These are phyloP conservation scores for Epichloe bromicola DNA, from an alignment of 2,329 filamentous ascomycete genomes.

Conservation along the genomic window DNA sequence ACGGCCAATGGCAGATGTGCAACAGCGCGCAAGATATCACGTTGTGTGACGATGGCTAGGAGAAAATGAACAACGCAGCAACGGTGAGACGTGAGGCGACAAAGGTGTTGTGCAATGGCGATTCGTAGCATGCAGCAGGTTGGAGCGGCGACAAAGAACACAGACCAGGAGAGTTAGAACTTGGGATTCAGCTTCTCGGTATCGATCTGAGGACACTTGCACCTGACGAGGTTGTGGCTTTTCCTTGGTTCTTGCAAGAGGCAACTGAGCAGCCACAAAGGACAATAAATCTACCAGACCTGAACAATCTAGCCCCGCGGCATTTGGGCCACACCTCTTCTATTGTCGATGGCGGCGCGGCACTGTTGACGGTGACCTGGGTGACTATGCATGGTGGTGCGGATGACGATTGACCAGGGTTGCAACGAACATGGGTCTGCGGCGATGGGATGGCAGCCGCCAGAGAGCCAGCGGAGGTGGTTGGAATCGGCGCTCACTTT, in stretches of 20 bases:
- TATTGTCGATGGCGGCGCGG: constrained; percentile 6
- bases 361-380: constrained; percentile 2
- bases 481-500: not conserved
- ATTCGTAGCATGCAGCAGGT: constrained; percentile 9
- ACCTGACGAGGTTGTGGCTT: not conserved
- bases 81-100: constrained; percentile 4
- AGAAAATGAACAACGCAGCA: constrained; percentile 4
- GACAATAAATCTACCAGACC: not conserved
- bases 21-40: not conserved
- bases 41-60: not conserved
- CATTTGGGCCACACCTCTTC: constrained; percentile 1
- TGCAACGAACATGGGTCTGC: constrained; percentile 6
- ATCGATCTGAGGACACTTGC: not conserved
- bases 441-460: not conserved
- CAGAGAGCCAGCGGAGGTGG: not conserved
- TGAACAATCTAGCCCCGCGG: not conserved
- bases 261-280: not conserved
- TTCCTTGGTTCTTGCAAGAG: not conserved
- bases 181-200: not conserved
- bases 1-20: constrained; percentile 2
- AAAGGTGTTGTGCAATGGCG: constrained; percentile 9
- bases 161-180: not conserved
- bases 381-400: constrained; percentile 3
- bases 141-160: constrained; percentile 3
- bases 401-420: constrained; percentile 5